phyloP scores from a whole-genome alignment of 495 filamentous ascomycete genomes.

The Podospora conica region DNA sequence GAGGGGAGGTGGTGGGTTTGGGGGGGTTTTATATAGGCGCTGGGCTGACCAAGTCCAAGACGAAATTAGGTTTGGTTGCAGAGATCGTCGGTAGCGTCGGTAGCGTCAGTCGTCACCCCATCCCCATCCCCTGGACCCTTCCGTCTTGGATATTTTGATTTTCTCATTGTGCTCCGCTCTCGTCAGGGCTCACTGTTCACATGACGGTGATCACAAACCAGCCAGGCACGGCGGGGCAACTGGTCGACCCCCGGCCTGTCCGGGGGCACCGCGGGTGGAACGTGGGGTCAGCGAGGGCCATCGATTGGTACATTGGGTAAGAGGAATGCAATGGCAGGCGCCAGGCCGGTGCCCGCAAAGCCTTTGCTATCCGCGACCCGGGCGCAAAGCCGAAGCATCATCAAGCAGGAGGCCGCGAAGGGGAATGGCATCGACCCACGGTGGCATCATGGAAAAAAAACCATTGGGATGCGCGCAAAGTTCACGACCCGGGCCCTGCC shows the following conservation, averaged over 20 bases:
- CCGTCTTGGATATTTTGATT: slow-evolving; percentile 1
- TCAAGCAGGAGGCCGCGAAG: background rate
- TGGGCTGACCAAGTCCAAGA: background rate
- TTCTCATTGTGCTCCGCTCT: slow-evolving; percentile 17
- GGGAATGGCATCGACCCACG: slow-evolving; percentile 10
- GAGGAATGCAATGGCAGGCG: slow-evolving; percentile 1
- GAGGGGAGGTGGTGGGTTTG: background rate
- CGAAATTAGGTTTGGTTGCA: background rate
- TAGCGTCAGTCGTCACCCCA: background rate
- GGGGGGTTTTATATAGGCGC: background rate
- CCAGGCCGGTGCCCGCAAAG: slow-evolving; percentile 1
- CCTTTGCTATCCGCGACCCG: slow-evolving; percentile 23
- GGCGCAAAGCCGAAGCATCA: background rate
- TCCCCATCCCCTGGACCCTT: slow-evolving; percentile 7
- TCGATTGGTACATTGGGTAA: slow-evolving; percentile 4
- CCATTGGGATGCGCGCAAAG: slow-evolving; percentile 3
- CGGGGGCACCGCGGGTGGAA: slow-evolving; percentile 14
- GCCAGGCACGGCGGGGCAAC: slow-evolving; percentile 11
- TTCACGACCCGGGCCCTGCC: background rate
- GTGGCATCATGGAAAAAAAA: slow-evolving; percentile 10
- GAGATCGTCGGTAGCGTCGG: slow-evolving; percentile 1
- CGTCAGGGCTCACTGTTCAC: background rate
- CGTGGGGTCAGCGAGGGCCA: slow-evolving; percentile 15
- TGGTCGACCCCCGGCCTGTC: slow-evolving; percentile 17
- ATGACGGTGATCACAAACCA: slow-evolving; percentile 11